Evolutionary conservation across 2,329 filamentous ascomycete species (phyloP).

Genomic region (Epichloe sibirici): DNA sequence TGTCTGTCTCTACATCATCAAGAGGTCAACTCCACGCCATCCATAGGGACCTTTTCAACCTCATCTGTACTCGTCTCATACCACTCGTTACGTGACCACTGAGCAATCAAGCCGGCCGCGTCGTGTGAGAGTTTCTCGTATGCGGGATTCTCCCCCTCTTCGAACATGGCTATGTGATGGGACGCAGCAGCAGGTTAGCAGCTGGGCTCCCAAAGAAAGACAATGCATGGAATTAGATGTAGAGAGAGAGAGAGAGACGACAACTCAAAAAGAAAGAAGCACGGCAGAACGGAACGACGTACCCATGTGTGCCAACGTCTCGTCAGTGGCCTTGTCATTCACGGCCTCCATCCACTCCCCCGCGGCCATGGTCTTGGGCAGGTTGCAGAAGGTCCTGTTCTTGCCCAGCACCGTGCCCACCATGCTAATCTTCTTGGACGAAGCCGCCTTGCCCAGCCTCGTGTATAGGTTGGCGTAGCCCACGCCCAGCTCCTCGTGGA

Average conservation of each 20-base stretch:
- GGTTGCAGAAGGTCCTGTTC: conserved; percentile 78
- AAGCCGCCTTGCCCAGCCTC: conserved; percentile 58
- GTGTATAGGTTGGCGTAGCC: conserved; percentile 85
- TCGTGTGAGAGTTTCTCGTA: conserved; percentile 56
- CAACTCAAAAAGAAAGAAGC: conserved; percentile 8
- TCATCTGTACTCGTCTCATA: conserved; percentile 30
- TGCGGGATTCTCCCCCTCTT: conserved; percentile 56
- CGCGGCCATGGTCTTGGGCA: conserved; percentile 47
- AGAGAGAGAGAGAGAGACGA: not conserved
- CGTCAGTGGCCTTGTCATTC: conserved; percentile 70
- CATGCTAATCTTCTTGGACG: conserved; percentile 38
- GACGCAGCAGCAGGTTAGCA: conserved; percentile 5
- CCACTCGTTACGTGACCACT: conserved; percentile 56
- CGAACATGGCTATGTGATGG: conserved; percentile 53
- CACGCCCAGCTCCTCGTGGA: conserved; percentile 53
- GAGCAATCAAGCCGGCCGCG: conserved; percentile 51
- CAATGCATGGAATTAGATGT: not conserved
- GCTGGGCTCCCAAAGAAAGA: no score
- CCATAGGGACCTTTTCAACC: not conserved
- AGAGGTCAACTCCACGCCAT: not conserved
- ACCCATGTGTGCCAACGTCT: conserved; percentile 69
- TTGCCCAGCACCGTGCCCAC: conserved; percentile 49
- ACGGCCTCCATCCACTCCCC: conserved; percentile 56
- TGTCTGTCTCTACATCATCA: not conserved
- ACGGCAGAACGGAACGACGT: conserved; percentile 16